Evolutionary conservation across 2,329 filamentous ascomycete species (phyloP).

Genomic region (Colletotrichum sp.): DNA sequence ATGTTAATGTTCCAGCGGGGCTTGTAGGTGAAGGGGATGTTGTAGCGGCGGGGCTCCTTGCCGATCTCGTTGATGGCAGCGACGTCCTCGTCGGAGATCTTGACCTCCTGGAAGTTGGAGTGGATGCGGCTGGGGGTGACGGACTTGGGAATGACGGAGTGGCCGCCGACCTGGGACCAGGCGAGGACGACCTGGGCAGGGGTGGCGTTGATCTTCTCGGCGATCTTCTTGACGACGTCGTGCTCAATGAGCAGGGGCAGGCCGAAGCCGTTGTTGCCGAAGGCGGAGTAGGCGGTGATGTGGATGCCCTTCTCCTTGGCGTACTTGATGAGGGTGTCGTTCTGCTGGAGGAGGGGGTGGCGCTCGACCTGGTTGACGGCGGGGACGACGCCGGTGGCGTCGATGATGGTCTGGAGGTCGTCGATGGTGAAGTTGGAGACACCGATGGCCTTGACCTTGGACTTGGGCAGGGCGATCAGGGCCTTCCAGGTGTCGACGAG

Average conservation of each 20-base stretch:
- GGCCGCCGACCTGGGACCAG: conserved; percentile 64
- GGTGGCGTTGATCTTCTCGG: conserved; percentile 49
- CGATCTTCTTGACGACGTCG: conserved; percentile 59
- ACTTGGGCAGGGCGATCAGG: conserved; percentile 61
- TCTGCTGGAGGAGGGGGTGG: conserved; percentile 66
- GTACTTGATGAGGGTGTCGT: conserved; percentile 64
- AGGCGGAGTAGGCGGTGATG: conserved; percentile 68
- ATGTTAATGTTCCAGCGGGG: conserved; percentile 59
- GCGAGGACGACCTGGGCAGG: conserved; percentile 56
- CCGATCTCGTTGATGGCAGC: conserved; percentile 67
- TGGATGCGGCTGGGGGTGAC: conserved; percentile 71
- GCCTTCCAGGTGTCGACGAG: conserved; percentile 51
- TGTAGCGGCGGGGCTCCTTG: conserved; percentile 50
- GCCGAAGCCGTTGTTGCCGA: conserved; percentile 50
- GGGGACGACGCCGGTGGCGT: conserved; percentile 59
- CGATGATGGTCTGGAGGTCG: conserved; percentile 53
- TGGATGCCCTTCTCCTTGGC: conserved; percentile 67
- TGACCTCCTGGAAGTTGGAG: conserved; percentile 72
- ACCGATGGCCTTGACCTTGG: conserved; percentile 70
- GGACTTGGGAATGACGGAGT: conserved; percentile 77
- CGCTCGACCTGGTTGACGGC: conserved; percentile 75
- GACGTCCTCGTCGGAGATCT: conserved; percentile 64
- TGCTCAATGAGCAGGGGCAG: conserved; percentile 62
- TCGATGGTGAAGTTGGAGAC: conserved; percentile 76
- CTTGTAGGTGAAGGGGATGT: conserved; percentile 48